Base-by-base conservation (phyloP, 1,284 basidiomycete species). In the Cystobasidium sp. region DNA sequence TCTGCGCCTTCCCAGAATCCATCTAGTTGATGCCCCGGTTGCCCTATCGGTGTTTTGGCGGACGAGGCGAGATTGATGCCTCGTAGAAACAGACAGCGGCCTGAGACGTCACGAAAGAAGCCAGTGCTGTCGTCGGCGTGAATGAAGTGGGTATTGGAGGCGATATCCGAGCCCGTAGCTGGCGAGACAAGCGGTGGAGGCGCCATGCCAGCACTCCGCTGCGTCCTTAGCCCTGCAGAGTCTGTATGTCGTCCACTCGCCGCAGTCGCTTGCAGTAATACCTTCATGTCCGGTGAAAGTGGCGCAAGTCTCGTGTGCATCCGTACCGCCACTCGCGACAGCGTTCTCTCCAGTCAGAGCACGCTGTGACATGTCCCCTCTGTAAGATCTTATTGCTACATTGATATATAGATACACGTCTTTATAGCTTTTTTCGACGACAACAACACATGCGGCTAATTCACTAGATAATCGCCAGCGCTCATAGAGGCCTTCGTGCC, bases 31-130 rank as follows among this genome's bases (percentile, higher is more conserved):
- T 88, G 86, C 0, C 90, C 90, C 0, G 89, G 92, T 74, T 88
- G 86, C 52, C 85, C 88, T 0, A 88, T 82, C 0, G 96, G 94
- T 0, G 89, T 89, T 82, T 99, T 98, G 66, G 89, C 88, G 0
- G 91, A 89, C 3, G 93, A 94, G 7, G 92, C 92, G 68, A 98
- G 88, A 82, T 99, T 98, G 73, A 98, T 90, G 47, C 96, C 96
- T 53, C 96, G 89, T 0, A 99, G 85, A 37, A 98, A 85, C 22
- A 97, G 84, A 0, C 91, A 90, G 55, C 96, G 89, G 10, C 94
- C 94, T 67, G 86, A 83, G 63, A 86, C 88, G 84, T 97, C 94
- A 80, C 93, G 88, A 81, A 97, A 98, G 78, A 90, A 88, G 77
- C 88, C 86, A 56, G 87, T 84, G 37, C 87, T 83, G 41, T 91